Evolutionary conservation across 768 basidiomycete genomes (phyloP).

Genomic region (Neoboletus subvelutipes): DNA sequence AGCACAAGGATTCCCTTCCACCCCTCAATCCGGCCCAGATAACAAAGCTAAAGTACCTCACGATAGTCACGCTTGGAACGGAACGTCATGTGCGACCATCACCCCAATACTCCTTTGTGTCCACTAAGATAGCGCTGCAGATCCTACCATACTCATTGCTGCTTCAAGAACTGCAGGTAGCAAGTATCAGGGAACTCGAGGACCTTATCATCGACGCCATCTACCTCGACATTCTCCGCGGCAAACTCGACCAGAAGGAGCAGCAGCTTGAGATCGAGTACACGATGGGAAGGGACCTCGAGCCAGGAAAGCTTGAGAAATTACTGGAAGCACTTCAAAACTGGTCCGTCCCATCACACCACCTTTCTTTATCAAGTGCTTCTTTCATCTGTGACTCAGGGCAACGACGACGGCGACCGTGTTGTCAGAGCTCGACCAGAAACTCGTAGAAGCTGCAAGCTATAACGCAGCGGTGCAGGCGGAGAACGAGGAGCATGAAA

Average conservation of each 20-base stretch:
- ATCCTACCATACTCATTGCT: conserved; percentile 81
- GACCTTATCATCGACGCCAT: conserved; percentile 97
- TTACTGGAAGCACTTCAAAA: conserved; percentile 61
- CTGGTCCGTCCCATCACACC: conserved; percentile 48
- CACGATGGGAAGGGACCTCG: conserved; percentile 90
- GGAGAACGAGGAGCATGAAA: conserved; percentile 56
- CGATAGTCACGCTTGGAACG: conserved; percentile 81
- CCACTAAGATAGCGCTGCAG: conserved; percentile 36
- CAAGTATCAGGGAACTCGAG: conserved; percentile 84
- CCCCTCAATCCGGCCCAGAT: conserved; percentile 69
- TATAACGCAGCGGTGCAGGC: conserved; percentile 41
- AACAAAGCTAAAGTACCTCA: conserved; percentile 89
- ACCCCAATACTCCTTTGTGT: neutral
- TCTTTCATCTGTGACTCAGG: conserved; percentile 41
- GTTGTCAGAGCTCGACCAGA: conserved; percentile 68
- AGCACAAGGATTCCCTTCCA: conserved; percentile 64
- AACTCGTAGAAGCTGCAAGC: conserved; percentile 56
- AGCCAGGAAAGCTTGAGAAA: conserved; percentile 62
- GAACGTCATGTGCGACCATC: conserved; percentile 63
- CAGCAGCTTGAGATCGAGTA: conserved; percentile 90
- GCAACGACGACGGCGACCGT: conserved; percentile 69
- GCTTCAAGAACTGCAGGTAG: conserved; percentile 67
- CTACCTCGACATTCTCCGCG: conserved; percentile 85
- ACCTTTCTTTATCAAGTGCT: neutral
- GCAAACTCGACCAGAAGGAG: conserved; percentile 91